Evolutionary conservation across 2,329 filamentous ascomycete species (phyloP).

Genomic region (Parascedosporium putredinis): DNA sequence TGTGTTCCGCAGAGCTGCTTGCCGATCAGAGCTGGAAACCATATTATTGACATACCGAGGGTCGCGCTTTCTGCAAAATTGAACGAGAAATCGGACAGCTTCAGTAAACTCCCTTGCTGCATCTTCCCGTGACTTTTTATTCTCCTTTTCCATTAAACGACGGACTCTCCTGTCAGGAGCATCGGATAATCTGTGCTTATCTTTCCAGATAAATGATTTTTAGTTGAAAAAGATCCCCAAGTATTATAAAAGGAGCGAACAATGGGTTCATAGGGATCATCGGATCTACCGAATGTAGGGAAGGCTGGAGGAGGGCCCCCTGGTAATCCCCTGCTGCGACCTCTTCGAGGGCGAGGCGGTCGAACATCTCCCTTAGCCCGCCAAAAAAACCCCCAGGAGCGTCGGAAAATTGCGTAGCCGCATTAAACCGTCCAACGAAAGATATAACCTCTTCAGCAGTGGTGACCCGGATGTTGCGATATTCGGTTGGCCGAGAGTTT

Average conservation of each 20-base stretch:
- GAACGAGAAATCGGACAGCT: conserved; percentile 73
- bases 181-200: conserved; percentile 72
- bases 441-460: conserved; percentile 69
- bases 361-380: conserved; percentile 66
- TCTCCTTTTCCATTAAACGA: conserved; percentile 90
- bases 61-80: conserved; percentile 85
- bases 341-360: conserved; percentile 72
- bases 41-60: conserved; percentile 70
- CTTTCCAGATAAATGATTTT: conserved; percentile 85
- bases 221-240: conserved; percentile 77
- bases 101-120: conserved; percentile 85
- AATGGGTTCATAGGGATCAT: conserved; percentile 63
- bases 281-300: conserved; percentile 71
- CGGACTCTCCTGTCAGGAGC: conserved; percentile 77
- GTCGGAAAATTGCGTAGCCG: conserved; percentile 70
- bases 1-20: conserved; percentile 65
- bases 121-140: conserved; percentile 72
- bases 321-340: conserved; percentile 62
- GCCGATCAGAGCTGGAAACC: conserved; percentile 70
- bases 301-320: conserved; percentile 53
- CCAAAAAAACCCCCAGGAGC: conserved; percentile 76
- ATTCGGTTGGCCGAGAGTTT: conserved; percentile 45
- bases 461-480: conserved; percentile 62
- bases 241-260: conserved; percentile 71
- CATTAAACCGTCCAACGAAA: conserved; percentile 72